Percentiles rank a stretch among this genome's conserved stretches.
Evolutionary conservation across 2,329 filamentous ascomycete species (phyloP).

Genomic region (Xylariomycetidae sp.): DNA sequence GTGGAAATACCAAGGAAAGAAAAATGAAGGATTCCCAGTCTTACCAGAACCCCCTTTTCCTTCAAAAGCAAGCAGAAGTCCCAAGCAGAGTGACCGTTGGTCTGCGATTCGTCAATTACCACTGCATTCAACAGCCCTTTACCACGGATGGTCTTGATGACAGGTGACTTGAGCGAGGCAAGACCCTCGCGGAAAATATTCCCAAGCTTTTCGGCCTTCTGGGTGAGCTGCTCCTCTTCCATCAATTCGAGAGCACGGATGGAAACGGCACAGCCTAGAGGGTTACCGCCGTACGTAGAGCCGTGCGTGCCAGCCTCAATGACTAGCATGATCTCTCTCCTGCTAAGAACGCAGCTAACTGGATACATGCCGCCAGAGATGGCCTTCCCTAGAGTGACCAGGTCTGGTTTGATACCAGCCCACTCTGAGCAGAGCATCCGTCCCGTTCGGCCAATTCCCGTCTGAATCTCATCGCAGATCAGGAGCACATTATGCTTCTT

Average conservation of each 20-base stretch:
- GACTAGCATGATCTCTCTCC: slow-evolving; percentile 90
- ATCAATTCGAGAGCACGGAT: slow-evolving; percentile 93
- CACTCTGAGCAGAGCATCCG: slow-evolving; percentile 92
- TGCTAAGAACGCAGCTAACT: slow-evolving; percentile 86
- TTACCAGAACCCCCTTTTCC: slow-evolving; percentile 86
- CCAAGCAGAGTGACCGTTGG: slow-evolving; percentile 86
- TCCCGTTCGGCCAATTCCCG: slow-evolving; percentile 90
- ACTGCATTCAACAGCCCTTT: slow-evolving; percentile 95
- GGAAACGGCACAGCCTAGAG: slow-evolving; percentile 88
- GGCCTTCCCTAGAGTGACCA: slow-evolving; percentile 93
- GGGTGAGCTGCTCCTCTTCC: slow-evolving; percentile 83
- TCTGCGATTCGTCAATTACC: slow-evolving; percentile 86
- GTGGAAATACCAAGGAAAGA: slow-evolving; percentile 8
- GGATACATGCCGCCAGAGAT: slow-evolving; percentile 99
- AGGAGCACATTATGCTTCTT: slow-evolving; percentile 92
- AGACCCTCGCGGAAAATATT: slow-evolving; percentile 79
- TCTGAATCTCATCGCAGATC: slow-evolving; percentile 98
- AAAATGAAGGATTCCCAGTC: slow-evolving; percentile 27
- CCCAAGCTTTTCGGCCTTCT: slow-evolving; percentile 76
- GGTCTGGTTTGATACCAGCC: slow-evolving; percentile 90
- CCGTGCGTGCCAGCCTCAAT: slow-evolving; percentile 96
- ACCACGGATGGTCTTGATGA: slow-evolving; percentile 79
- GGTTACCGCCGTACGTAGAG: slow-evolving; percentile 97
- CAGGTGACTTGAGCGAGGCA: slow-evolving; percentile 67
- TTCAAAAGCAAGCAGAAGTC: slow-evolving; percentile 95